A percentile compares a stretch with the other conserved stretches of the same genome.
These are phyloP conservation scores for Hydnomerulius pinastri DNA, from an alignment of 768 basidiomycete genomes.

Conservation along the genomic window DNA sequence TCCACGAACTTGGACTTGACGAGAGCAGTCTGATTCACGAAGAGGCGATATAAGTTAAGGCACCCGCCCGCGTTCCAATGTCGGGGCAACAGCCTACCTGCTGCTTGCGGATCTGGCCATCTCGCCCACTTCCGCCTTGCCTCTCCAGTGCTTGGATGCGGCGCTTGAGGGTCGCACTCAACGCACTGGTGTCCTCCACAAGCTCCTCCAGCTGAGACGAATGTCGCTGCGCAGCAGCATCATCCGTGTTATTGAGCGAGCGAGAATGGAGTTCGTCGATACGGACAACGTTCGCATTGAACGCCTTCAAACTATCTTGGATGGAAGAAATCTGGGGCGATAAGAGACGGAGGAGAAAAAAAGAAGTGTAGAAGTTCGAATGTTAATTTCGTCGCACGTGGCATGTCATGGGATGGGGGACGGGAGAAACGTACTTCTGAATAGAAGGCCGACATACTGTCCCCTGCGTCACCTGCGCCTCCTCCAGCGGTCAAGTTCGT, in stretches of 20 bases:
- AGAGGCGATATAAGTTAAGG: constrained; percentile 21
- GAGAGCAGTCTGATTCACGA: constrained; percentile 49
- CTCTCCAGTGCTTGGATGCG: constrained; percentile 72
- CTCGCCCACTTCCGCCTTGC: constrained; percentile 61
- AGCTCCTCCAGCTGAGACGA: constrained; percentile 66
- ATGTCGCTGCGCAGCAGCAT: constrained; percentile 60
- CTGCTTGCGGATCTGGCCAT: constrained; percentile 74
- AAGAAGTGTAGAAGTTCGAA: no score
- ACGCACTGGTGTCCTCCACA: constrained; percentile 67
- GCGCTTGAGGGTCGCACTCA: constrained; percentile 69
- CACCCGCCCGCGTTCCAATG: background rate
- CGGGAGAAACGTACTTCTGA: constrained; percentile 54
- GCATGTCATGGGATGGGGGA: background rate
- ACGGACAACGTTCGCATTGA: constrained; percentile 67
- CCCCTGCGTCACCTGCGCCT: constrained; percentile 42
- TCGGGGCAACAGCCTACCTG: constrained; percentile 48
- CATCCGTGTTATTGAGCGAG: constrained; percentile 76
- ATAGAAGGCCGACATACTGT: constrained; percentile 72
- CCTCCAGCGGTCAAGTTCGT: constrained; percentile 45
- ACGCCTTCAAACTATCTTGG: constrained; percentile 67
- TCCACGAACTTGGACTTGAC: constrained; percentile 82
- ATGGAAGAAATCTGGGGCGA: constrained; percentile 64
- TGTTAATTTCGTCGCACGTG: background rate
- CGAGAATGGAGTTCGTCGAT: constrained; percentile 76
- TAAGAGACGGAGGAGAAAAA: background rate